Conservation (phyloP, 2,329 filamentous ascomycete species). For the Nemania sp. region DNA sequence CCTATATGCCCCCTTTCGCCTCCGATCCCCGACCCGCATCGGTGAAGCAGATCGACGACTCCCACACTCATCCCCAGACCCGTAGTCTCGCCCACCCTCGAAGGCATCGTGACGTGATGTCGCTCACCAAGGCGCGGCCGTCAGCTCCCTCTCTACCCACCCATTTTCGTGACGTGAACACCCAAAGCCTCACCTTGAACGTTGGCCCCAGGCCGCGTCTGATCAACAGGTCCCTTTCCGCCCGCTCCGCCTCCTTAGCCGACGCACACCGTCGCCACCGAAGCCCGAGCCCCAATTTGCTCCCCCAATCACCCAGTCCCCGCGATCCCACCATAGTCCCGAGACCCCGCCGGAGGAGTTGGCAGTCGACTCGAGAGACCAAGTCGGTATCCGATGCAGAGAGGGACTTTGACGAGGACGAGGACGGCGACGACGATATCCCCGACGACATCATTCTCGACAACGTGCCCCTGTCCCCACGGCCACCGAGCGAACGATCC, state of each 20-base stretch:
- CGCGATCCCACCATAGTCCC: conserved; percentile 47
- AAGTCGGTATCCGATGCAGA: conserved; percentile 75
- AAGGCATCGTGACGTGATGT: conserved; percentile 42
- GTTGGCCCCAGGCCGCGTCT: conserved; percentile 39
- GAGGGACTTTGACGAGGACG: conserved; percentile 74
- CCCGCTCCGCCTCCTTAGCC: conserved; percentile 48
- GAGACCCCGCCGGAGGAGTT: conserved; percentile 65
- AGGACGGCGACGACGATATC: conserved; percentile 76
- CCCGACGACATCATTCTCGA: conserved; percentile 79
- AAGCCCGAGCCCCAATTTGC: conserved; percentile 56
- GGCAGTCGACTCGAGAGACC: conserved; percentile 67
- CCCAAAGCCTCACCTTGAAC: conserved; percentile 43
- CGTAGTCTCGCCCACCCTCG: conserved; percentile 39
- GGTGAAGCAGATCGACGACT: conserved; percentile 36
- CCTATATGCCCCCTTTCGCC: conserved; percentile 55
- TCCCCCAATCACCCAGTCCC: conserved; percentile 47
- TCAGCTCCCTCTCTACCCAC: conserved; percentile 52
- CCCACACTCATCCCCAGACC: conserved; percentile 35
- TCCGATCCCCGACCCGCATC: conserved; percentile 47
- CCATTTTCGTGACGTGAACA: conserved; percentile 53
- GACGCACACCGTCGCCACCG: conserved; percentile 49
- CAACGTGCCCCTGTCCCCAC: conserved; percentile 82
- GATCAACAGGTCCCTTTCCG: conserved; percentile 43
- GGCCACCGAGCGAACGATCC: conserved; percentile 60
- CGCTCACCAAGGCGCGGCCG: conserved; percentile 45